phyloP scores from a whole-genome alignment of 129 eudicot genomes.

The Tagetes patula region DNA sequence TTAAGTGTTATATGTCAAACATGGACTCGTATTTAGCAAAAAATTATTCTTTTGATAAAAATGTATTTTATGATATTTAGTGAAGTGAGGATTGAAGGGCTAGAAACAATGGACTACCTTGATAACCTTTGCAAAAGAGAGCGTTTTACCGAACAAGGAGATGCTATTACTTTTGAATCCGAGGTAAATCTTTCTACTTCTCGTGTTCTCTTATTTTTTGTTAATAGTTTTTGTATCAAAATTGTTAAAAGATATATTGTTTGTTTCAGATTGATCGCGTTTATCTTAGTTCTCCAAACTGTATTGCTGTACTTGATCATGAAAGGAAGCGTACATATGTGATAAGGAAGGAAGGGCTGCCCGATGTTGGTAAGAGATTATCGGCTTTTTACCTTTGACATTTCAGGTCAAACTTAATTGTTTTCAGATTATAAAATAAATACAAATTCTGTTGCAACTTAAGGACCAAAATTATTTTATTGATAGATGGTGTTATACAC shows the following conservation, averaged over 20 bases:
- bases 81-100: slow-evolving; percentile 95
- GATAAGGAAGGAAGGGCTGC: slow-evolving; percentile 81
- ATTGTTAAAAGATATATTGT: not conserved
- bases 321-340: slow-evolving; percentile 81
- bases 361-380: slow-evolving; percentile 69
- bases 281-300: slow-evolving; percentile 67
- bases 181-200: slow-evolving; percentile 52
- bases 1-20: not conserved
- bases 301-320: slow-evolving; percentile 91
- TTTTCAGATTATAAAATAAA: not conserved
- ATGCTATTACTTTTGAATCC: slow-evolving; percentile 86
- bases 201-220: not conserved
- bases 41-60: not conserved
- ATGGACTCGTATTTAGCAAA: not conserved
- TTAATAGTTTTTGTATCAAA: not conserved
- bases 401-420: slow-evolving; percentile 7
- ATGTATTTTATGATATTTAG: slow-evolving; percentile 33
- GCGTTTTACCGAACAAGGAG: slow-evolving; percentile 94
- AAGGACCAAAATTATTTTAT: not conserved
- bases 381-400: slow-evolving; percentile 6
- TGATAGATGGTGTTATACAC: not conserved
- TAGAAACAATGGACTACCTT: slow-evolving; percentile 82
- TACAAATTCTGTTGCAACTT: not conserved
- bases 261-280: slow-evolving; percentile 79
- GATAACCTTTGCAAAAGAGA: slow-evolving; percentile 74